phyloP scores from a whole-genome alignment of 176 grass and related monocot species.

The Cymbopogon citratus region DNA sequence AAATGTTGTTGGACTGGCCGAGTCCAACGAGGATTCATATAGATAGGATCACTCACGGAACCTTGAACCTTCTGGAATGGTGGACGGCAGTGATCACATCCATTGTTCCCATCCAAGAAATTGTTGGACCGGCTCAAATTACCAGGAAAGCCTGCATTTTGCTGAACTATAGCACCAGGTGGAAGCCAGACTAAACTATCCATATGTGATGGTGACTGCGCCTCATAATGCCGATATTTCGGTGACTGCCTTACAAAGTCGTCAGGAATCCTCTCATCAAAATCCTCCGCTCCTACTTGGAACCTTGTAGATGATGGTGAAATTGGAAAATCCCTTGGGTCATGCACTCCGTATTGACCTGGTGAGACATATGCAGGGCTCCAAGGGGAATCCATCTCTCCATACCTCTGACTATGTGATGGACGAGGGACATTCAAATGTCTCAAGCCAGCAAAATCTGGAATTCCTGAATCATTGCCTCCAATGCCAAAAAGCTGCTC shows the following conservation, averaged over 20 bases:
- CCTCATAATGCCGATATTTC: conserved; percentile 51
- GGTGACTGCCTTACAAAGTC: conserved; percentile 45
- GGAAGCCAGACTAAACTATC: conserved; percentile 70
- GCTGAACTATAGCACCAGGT: conserved; percentile 58
- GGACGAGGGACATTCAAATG: conserved; percentile 68
- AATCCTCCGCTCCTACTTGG: conserved; percentile 54
- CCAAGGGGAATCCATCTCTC: conserved; percentile 75
- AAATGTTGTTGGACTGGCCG: conserved; percentile 45
- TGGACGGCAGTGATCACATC: conserved; percentile 61
- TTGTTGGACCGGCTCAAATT: conserved; percentile 50
- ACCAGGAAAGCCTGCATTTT: conserved; percentile 61
- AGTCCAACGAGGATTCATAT: conserved; percentile 54
- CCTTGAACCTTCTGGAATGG: conserved; percentile 53
- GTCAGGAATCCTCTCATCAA: conserved; percentile 55
- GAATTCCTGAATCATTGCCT: conserved; percentile 45
- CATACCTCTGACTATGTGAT: conserved; percentile 51
- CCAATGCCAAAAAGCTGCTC: conserved; percentile 58
- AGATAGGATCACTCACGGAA: conserved; percentile 37
- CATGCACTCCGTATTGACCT: conserved; percentile 39
- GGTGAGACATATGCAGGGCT: conserved; percentile 68
- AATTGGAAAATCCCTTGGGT: conserved; percentile 60
- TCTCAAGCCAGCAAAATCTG: conserved; percentile 46
- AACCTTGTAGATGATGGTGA: conserved; percentile 67
- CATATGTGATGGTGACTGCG: conserved; percentile 42
- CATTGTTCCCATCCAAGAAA: conserved; percentile 50